Evolutionary conservation across 768 basidiomycete species (phyloP).

Genomic region (Leucocoprinus birnbaumii): DNA sequence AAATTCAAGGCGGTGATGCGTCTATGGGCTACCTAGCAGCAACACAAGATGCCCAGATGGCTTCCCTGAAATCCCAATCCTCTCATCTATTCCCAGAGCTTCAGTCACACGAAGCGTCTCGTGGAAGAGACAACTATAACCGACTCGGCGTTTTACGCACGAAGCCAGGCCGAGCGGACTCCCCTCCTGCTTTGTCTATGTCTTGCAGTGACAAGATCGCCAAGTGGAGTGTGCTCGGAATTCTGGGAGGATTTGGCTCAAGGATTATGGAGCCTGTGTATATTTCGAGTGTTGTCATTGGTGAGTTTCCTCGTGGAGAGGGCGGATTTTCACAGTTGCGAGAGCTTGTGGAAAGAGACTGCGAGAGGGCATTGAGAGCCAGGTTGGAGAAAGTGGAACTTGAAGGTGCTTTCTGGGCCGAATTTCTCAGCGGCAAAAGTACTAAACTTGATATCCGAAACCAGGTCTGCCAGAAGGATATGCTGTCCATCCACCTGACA

Average conservation of each 20-base stretch:
- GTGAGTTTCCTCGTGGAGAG: constrained; percentile 51
- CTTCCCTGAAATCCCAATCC: constrained; percentile 61
- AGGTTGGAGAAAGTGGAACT: constrained; percentile 41
- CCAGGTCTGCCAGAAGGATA: constrained; percentile 51
- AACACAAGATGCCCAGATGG: constrained; percentile 72
- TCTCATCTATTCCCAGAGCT: constrained; percentile 32
- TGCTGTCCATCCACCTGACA: constrained; percentile 40
- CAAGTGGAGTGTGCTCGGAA: constrained; percentile 77
- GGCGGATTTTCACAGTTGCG: constrained; percentile 10
- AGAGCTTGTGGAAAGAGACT: constrained; percentile 73
- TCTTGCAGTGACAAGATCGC: constrained; percentile 97
- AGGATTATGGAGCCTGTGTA: constrained; percentile 59
- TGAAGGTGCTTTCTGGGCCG: constrained; percentile 30
- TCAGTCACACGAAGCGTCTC: constrained; percentile 39
- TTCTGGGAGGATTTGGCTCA: constrained; percentile 80
- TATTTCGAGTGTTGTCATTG: constrained; percentile 62
- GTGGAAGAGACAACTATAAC: constrained; percentile 82
- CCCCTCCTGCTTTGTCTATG: constrained; percentile 79
- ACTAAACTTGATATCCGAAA: not conserved
- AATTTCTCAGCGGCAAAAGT: not conserved
- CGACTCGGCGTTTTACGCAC: constrained; percentile 80
- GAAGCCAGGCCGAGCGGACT: constrained; percentile 92
- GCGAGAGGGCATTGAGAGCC: constrained; percentile 26
- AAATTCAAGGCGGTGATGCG: constrained; percentile 69
- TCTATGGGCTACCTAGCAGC: constrained; percentile 78